A percentile compares a stretch with the other conserved stretches of the same genome.
Conservation (phyloP, 768 basidiomycete genomes). For the Hericium alpestre region DNA sequence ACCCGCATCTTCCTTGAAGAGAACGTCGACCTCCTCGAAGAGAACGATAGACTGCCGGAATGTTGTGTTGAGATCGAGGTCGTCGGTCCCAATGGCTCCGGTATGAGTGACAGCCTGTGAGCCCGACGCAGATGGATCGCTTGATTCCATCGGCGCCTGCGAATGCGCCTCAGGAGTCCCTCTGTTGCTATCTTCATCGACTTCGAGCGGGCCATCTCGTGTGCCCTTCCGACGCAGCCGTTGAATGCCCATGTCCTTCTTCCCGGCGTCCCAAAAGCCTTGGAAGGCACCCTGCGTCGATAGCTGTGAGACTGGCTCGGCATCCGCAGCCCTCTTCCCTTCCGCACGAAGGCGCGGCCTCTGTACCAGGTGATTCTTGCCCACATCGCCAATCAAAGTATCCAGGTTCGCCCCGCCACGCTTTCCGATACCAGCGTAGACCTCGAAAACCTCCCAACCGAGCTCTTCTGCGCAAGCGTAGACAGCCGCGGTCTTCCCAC, state of each 20-base stretch:
- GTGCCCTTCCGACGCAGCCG: not conserved
- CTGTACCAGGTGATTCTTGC: slow-evolving; percentile 68
- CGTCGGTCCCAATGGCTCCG: not conserved
- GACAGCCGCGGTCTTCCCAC: slow-evolving; percentile 86
- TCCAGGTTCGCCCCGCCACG: slow-evolving; percentile 72
- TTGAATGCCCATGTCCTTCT: not conserved
- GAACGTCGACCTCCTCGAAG: slow-evolving; percentile 89
- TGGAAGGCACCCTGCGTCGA: slow-evolving; percentile 1
- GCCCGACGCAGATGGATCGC: not conserved
- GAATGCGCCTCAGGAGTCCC: slow-evolving; percentile 1
- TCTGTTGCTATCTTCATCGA: not conserved
- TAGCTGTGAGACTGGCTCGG: slow-evolving; percentile 6
- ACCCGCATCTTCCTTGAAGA: slow-evolving; percentile 76
- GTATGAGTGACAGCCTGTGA: not conserved
- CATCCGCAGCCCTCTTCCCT: not conserved
- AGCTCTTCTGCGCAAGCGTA: slow-evolving; percentile 92
- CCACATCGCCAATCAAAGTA: slow-evolving; percentile 80
- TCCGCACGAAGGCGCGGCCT: slow-evolving; percentile 13
- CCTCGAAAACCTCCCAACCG: slow-evolving; percentile 94
- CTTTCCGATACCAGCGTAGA: slow-evolving; percentile 90
- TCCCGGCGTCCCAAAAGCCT: too few relatives aligned
- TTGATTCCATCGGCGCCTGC: slow-evolving; percentile 6
- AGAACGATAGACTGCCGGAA: slow-evolving; percentile 74
- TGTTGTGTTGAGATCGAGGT: not conserved
- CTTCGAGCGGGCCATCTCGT: not conserved